These are phyloP conservation scores for Chlamydomonas incerta DNA, from an alignment of 139 green algal species.

Conservation along the genomic window DNA sequence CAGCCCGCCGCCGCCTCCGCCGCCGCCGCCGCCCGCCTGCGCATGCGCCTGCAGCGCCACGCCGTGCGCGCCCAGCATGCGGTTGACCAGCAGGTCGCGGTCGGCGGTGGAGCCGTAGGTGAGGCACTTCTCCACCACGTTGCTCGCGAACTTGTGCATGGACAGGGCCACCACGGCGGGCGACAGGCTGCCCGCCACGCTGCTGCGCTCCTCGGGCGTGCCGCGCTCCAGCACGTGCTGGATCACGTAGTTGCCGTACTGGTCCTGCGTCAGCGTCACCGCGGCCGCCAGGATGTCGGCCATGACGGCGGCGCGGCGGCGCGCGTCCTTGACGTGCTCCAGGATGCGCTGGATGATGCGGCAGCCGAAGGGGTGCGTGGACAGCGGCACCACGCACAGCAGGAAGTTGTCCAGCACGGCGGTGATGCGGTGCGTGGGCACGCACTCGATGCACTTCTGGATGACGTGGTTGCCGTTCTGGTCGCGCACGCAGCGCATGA, in stretches of 20 bases:
- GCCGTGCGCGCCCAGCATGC: slow-evolving; percentile 66
- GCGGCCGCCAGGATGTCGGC: slow-evolving; percentile 45
- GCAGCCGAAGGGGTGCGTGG: slow-evolving; percentile 92
- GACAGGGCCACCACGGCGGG: slow-evolving; percentile 74
- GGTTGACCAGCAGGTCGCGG: slow-evolving; percentile 74
- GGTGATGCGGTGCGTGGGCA: slow-evolving; percentile 73
- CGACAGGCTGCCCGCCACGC: slow-evolving; percentile 68
- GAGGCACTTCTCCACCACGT: slow-evolving; percentile 95
- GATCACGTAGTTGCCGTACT: slow-evolving; percentile 97
- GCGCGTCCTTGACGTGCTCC: slow-evolving; percentile 81
- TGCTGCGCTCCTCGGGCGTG: slow-evolving; percentile 45
- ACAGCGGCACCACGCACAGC: slow-evolving; percentile 78
- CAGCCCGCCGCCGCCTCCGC: slow-evolving; percentile 8
- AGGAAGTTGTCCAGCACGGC: slow-evolving; percentile 81
- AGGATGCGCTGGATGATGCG: slow-evolving; percentile 95
- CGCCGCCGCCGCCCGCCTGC: too few relatives aligned
- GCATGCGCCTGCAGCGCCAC: slow-evolving; percentile 19
- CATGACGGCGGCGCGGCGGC: slow-evolving; percentile 52
- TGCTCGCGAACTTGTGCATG: slow-evolving; percentile 96
- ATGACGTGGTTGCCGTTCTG: slow-evolving; percentile 98
- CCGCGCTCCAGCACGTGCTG: slow-evolving; percentile 85
- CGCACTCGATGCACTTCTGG: slow-evolving; percentile 92
- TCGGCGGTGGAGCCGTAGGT: slow-evolving; percentile 69
- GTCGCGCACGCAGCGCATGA: slow-evolving; percentile 88
- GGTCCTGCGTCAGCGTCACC: slow-evolving; percentile 79